These are phyloP conservation scores for Leucaena leucocephala DNA, from an alignment of 306 rosid genomes.

Conservation along the genomic window DNA sequence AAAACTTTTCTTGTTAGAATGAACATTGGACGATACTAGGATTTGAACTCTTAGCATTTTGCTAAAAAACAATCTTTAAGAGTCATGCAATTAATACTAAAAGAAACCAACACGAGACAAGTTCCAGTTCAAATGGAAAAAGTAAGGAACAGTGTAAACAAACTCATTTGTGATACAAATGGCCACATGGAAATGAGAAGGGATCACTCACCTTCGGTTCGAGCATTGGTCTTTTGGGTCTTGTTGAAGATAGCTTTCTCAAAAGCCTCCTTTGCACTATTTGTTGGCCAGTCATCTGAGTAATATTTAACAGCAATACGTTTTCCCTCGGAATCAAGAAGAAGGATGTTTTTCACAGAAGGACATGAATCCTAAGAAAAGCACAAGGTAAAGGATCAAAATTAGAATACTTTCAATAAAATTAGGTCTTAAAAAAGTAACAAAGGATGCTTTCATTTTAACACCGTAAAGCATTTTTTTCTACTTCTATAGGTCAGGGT, in stretches of 20 bases:
- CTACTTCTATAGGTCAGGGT: no score
- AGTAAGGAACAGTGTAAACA: background rate
- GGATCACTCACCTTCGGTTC: constrained; percentile 72
- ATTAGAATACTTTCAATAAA: background rate
- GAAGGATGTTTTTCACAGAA: constrained; percentile 77
- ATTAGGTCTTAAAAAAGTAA: no score
- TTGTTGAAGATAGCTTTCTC: constrained; percentile 86
- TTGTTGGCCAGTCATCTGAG: constrained; percentile 92
- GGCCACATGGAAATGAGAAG: constrained; percentile 13
- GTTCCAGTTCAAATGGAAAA: background rate
- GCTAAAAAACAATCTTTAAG: background rate
- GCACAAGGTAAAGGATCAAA: constrained; percentile 30
- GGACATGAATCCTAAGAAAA: constrained; percentile 79
- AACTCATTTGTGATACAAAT: background rate
- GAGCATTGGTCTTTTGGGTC: constrained; percentile 97
- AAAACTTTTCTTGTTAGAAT: background rate
- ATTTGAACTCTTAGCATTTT: background rate
- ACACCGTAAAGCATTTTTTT: no score
- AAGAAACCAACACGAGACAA: background rate
- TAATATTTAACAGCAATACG: constrained; percentile 95
- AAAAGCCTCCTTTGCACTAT: constrained; percentile 79
- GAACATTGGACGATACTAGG: background rate
- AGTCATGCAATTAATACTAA: background rate
- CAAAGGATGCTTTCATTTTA: no score
- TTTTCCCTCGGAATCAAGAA: constrained; percentile 93